Conservation (phyloP, 345 rosid species). For the Carallia brachiata region DNA sequence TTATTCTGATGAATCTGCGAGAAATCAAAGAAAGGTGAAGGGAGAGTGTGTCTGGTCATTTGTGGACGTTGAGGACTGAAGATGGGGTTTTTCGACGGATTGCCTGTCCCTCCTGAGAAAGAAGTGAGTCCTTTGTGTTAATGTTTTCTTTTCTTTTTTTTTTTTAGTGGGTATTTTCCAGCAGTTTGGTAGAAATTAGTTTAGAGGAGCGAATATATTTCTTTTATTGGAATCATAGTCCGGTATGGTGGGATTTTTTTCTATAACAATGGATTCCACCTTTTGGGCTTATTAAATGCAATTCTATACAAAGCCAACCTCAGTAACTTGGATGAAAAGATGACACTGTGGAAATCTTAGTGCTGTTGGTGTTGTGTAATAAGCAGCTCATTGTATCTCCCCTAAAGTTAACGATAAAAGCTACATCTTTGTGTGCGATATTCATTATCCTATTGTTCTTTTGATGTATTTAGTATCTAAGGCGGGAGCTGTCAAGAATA, state of each 20-base stretch:
- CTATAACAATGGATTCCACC: too few relatives aligned
- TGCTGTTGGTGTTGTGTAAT: neutral
- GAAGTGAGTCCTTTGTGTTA: constrained; percentile 40
- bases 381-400: too few relatives aligned
- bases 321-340: neutral
- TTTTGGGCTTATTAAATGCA: neutral
- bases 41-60: constrained; percentile 9
- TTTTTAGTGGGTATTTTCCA: neutral
- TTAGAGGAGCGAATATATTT: neutral
- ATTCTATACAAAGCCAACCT: neutral
- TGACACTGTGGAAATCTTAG: neutral
- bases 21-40: neutral
- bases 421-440: neutral
- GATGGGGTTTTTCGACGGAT: constrained; percentile 85
- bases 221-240: too few relatives aligned
- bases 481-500: constrained; percentile 73
- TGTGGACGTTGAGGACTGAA: constrained; percentile 25
- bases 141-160: neutral
- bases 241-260: too few relatives aligned
- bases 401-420: neutral
- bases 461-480: constrained; percentile 62
- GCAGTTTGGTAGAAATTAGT: neutral
- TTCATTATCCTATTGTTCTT: constrained; percentile 7
- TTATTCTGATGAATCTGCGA: neutral
- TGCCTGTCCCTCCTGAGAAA: constrained; percentile 88